Evolutionary conservation across 805 yeast genomes (phyloP).

Genomic region (Wickerhamiella kurtzmanii): DNA sequence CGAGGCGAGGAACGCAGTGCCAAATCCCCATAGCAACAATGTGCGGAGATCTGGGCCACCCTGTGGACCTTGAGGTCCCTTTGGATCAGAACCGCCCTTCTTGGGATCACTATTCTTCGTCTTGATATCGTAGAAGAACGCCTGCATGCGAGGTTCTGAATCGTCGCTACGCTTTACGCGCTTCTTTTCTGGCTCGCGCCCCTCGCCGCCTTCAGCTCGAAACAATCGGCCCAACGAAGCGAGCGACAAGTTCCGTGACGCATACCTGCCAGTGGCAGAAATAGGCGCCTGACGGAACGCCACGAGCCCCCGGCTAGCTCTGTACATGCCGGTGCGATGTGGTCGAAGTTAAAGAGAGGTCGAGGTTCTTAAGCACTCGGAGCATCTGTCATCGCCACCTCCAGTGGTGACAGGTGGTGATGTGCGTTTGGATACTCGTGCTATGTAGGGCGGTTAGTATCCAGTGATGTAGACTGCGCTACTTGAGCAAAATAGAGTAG

Average conservation of each 20-base stretch:
- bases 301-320: background rate
- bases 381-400: background rate
- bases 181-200: background rate
- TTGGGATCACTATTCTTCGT: background rate
- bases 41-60: conserved; percentile 14
- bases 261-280: background rate
- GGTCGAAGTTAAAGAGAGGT: background rate
- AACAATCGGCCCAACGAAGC: background rate
- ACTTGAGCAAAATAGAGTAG: no score
- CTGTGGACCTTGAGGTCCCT: conserved; percentile 8
- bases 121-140: background rate
- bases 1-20: conserved; percentile 14
- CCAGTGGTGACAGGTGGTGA: no score
- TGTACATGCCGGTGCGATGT: background rate
- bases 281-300: background rate
- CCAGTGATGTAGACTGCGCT: no score
- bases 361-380: background rate
- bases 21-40: conserved; percentile 16
- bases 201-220: background rate
- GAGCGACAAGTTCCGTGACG: background rate
- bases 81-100: conserved; percentile 4
- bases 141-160: background rate
- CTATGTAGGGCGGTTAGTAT: no score
- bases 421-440: background rate
- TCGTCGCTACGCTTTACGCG: background rate